Evolutionary conservation across 2,329 filamentous ascomycete genomes (phyloP).

Genomic region (Aotearoamyces nothofagi): DNA sequence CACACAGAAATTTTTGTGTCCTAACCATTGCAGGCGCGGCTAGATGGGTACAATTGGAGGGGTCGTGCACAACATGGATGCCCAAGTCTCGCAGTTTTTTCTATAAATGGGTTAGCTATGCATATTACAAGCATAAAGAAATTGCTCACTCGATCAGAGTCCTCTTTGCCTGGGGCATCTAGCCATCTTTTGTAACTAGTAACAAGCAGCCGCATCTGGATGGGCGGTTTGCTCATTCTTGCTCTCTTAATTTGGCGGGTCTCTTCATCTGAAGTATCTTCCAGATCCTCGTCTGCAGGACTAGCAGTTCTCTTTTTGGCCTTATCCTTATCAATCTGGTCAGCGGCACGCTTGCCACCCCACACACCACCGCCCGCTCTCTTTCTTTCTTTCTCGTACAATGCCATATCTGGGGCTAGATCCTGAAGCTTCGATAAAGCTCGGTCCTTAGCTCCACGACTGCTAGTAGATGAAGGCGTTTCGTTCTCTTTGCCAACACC

Average conservation of each 20-base stretch:
- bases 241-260: conserved; percentile 43
- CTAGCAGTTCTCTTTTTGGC: conserved; percentile 21
- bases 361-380: conserved; percentile 40
- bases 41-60: conserved; percentile 65
- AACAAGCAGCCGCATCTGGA: conserved; percentile 63
- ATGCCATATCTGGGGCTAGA: conserved; percentile 68
- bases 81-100: conserved; percentile 71
- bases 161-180: conserved; percentile 56
- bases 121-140: neutral
- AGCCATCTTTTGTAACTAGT: conserved; percentile 80
- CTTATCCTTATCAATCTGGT: conserved; percentile 36
- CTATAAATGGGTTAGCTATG: conserved; percentile 31
- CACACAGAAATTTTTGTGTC: conserved; percentile 86
- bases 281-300: conserved; percentile 20
- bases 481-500: conserved; percentile 68
- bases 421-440: conserved; percentile 64
- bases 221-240: conserved; percentile 46
- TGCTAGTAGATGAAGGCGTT: conserved; percentile 61
- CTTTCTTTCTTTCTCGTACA: conserved; percentile 91
- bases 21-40: conserved; percentile 77
- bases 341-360: conserved; percentile 47
- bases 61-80: conserved; percentile 65
- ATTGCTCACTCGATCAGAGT: conserved; percentile 58
- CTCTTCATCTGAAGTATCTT: conserved; percentile 28
- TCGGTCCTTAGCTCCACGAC: conserved; percentile 77